phyloP scores from a whole-genome alignment of 2,329 filamentous ascomycete species.

The Nemania sp. region DNA sequence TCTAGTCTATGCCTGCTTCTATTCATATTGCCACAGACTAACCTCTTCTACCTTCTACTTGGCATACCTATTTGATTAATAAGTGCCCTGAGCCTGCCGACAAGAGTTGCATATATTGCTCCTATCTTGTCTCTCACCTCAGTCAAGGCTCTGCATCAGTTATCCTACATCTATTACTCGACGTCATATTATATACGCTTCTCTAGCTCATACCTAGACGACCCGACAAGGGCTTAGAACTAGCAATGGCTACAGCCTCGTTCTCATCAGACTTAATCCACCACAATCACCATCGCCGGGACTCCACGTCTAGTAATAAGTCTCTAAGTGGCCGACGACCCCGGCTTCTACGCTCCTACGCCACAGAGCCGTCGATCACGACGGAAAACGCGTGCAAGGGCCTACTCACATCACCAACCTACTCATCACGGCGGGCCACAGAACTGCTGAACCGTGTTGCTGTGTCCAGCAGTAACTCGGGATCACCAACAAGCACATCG shows the following conservation, averaged over 20 bases:
- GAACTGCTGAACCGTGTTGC: conserved; percentile 68
- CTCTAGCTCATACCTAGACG: background rate
- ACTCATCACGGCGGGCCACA: conserved; percentile 63
- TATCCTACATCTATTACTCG: background rate
- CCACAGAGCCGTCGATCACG: conserved; percentile 69
- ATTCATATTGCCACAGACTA: conserved; percentile 24
- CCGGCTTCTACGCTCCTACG: conserved; percentile 65
- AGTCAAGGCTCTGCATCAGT: conserved; percentile 12
- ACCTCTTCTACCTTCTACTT: background rate
- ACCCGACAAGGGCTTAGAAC: conserved; percentile 11
- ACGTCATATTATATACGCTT: conserved; percentile 12
- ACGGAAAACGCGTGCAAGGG: conserved; percentile 65
- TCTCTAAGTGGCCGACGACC: conserved; percentile 59
- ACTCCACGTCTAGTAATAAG: conserved; percentile 56
- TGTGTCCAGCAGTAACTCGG: conserved; percentile 59
- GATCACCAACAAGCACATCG: conserved; percentile 54
- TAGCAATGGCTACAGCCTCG: conserved; percentile 53
- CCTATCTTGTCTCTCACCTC: background rate
- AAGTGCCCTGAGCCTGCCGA: conserved; percentile 12
- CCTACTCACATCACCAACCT: conserved; percentile 58
- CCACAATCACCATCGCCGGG: conserved; percentile 52
- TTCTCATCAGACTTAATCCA: conserved; percentile 50
- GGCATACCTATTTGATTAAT: background rate
- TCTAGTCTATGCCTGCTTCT: conserved; percentile 7
- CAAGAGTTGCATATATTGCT: conserved; percentile 21